A percentile compares a stretch with the other conserved stretches of the same genome.
Conservation (phyloP, 495 filamentous ascomycete species). For the Penicillium daleae region DNA sequence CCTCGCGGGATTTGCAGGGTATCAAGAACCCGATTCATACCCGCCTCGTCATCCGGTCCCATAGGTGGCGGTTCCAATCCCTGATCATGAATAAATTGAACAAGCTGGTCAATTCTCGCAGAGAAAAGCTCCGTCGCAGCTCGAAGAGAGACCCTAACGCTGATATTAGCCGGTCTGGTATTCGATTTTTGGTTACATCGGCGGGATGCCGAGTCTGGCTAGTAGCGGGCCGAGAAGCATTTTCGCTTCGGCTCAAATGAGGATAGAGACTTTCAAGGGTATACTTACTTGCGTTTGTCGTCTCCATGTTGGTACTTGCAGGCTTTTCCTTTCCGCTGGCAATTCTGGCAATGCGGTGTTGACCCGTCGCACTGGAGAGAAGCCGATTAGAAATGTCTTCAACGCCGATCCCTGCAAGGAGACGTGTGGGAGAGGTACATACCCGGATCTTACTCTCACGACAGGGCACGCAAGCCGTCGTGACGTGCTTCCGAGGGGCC, state of each 20-base stretch:
- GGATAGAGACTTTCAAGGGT: not conserved
- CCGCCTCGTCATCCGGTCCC: conserved; percentile 50
- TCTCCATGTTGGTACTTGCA: conserved; percentile 55
- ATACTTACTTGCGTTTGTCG: conserved; percentile 52
- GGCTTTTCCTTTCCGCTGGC: conserved; percentile 49
- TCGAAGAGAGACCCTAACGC: conserved; percentile 49
- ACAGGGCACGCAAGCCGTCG: conserved; percentile 53
- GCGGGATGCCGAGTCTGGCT: conserved; percentile 1
- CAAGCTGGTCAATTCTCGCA: conserved; percentile 49
- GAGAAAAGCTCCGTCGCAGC: conserved; percentile 54
- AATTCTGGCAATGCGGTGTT: conserved; percentile 52
- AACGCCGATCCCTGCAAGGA: conserved; percentile 10
- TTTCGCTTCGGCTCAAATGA: not conserved
- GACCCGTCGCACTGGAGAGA: conserved; percentile 48
- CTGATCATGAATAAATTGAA: conserved; percentile 50
- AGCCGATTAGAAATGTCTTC: conserved; percentile 9
- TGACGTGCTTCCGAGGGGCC: conserved; percentile 49
- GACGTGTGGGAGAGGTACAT: conserved; percentile 16
- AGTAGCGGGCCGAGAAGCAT: conserved; percentile 1
- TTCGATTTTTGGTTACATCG: not conserved
- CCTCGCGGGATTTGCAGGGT: conserved; percentile 48
- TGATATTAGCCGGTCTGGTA: conserved; percentile 10
- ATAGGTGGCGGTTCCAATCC: conserved; percentile 47
- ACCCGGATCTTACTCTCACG: conserved; percentile 56
- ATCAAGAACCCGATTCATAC: conserved; percentile 49